Conservation (phyloP, 1,139 yeast genomes). For the Hanseniaspora gamundiae region DNA sequence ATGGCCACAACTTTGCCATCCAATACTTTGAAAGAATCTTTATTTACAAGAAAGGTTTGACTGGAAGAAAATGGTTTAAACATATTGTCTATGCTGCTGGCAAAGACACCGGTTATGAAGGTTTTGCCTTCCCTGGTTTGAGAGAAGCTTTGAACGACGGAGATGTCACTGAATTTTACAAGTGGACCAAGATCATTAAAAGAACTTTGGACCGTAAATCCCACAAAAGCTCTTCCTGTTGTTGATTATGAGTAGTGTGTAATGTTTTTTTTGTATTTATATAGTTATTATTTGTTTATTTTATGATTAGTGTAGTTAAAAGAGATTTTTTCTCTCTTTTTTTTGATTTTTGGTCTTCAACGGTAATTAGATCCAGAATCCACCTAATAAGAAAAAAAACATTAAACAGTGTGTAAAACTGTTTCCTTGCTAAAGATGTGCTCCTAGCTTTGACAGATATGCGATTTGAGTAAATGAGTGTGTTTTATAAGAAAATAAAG, state of each 20-base stretch:
- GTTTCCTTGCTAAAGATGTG: no score
- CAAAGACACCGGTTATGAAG: conserved; percentile 75
- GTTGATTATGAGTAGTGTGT: not conserved
- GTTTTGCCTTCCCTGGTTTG: conserved; percentile 70
- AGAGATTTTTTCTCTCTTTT: not conserved
- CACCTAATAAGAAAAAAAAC: no score
- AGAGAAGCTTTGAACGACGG: conserved; percentile 68
- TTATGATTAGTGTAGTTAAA: not conserved
- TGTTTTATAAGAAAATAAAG: no score
- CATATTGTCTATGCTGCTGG: conserved; percentile 80
- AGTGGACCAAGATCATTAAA: conserved; percentile 45
- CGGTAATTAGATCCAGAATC: no score
- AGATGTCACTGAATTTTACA: conserved; percentile 38
- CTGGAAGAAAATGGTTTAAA: conserved; percentile 70
- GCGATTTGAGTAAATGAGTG: no score
- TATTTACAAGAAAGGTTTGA: conserved; percentile 50
- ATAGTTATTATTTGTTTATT: not conserved
- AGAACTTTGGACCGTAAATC: conserved; percentile 9
- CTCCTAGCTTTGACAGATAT: no score
- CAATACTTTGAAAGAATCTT: conserved; percentile 58
- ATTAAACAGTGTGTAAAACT: no score
- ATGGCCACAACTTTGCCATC: conserved; percentile 30
- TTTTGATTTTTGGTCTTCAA: not conserved
- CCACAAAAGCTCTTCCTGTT: not conserved
- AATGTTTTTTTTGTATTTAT: not conserved